Percentiles rank a stretch among this genome's conserved stretches.
Conservation (phyloP, 225 moss, liverwort and hornwort genomes). For the Bryum argenteum region DNA sequence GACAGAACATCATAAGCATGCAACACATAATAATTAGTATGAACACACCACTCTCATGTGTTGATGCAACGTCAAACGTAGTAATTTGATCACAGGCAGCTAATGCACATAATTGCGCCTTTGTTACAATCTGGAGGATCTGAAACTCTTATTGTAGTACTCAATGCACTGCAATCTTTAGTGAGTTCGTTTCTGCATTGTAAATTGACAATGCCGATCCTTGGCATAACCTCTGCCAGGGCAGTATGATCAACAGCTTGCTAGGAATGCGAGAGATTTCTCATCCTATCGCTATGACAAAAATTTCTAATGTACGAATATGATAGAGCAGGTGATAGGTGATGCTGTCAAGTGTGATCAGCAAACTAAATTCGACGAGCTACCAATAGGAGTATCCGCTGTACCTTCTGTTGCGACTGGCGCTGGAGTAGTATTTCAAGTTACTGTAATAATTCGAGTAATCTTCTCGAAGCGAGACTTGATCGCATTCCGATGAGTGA, state of each 20-base stretch:
- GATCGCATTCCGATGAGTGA: slow-evolving; percentile 26
- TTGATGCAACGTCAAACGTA: slow-evolving; percentile 2
- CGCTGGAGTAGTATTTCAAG: slow-evolving; percentile 32
- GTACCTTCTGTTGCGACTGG: slow-evolving; percentile 26
- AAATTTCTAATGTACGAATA: neutral
- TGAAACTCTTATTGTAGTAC: neutral
- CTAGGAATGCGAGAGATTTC: neutral
- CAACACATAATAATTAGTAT: neutral
- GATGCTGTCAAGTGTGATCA: neutral
- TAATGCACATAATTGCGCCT: neutral
- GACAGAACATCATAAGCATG: neutral
- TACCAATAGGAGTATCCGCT: neutral
- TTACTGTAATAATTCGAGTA: slow-evolving; percentile 36
- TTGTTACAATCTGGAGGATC: neutral
- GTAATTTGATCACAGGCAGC: neutral
- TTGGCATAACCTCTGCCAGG: neutral
- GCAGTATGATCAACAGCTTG: neutral
- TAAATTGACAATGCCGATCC: slow-evolving; percentile 4
- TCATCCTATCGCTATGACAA: neutral
- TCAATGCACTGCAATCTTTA: neutral
- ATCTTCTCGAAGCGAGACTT: slow-evolving; percentile 28
- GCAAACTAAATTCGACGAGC: no score
- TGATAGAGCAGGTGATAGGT: neutral
- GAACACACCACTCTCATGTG: slow-evolving; percentile 18
- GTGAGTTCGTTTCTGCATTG: no score